Evolutionary conservation across 164 flowering plant genomes (phyloP).

Genomic region (Kalanchoe fedtschenkoi): DNA sequence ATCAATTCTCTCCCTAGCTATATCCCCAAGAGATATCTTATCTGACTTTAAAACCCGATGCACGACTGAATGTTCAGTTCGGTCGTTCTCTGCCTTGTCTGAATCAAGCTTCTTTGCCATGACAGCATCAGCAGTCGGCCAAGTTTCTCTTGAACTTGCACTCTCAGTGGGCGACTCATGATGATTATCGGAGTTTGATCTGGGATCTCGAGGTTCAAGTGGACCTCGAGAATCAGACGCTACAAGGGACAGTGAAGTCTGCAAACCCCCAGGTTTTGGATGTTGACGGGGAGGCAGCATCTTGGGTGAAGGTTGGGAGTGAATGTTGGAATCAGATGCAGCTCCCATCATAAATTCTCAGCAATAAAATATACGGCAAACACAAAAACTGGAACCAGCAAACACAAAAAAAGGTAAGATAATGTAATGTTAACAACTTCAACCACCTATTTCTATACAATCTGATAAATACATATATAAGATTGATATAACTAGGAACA

Average conservation of each 20-base stretch:
- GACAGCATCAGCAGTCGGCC: conserved; percentile 52
- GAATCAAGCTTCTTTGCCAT: conserved; percentile 46
- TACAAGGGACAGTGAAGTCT: conserved; percentile 41
- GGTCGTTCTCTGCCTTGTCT: conserved; percentile 50
- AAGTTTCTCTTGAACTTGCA: conserved; percentile 85
- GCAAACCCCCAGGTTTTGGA: conserved; percentile 33
- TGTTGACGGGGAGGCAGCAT: conserved; percentile 60
- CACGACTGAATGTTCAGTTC: conserved; percentile 53
- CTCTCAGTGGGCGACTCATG: conserved; percentile 87
- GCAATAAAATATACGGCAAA: too few species aligned
- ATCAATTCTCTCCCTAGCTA: conserved; percentile 78
- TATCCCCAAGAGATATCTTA: conserved; percentile 56
- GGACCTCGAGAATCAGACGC: conserved; percentile 38
- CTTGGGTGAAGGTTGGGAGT: conserved; percentile 25
- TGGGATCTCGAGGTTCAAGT: conserved; percentile 39
- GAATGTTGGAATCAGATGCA: conserved; percentile 39
- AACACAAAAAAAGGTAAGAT: too few species aligned
- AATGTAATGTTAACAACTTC: too few species aligned
- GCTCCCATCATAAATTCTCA: conserved; percentile 38
- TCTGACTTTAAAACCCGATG: conserved; percentile 54
- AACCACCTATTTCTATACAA: too few species aligned
- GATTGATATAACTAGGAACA: too few species aligned
- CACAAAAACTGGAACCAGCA: too few species aligned
- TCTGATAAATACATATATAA: too few species aligned
- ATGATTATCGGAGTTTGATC: conserved; percentile 48